A percentile compares a stretch with the other conserved stretches of the same genome.
Conservation (phyloP, 768 basidiomycete species). For the Candolleomyces eurysporus region DNA sequence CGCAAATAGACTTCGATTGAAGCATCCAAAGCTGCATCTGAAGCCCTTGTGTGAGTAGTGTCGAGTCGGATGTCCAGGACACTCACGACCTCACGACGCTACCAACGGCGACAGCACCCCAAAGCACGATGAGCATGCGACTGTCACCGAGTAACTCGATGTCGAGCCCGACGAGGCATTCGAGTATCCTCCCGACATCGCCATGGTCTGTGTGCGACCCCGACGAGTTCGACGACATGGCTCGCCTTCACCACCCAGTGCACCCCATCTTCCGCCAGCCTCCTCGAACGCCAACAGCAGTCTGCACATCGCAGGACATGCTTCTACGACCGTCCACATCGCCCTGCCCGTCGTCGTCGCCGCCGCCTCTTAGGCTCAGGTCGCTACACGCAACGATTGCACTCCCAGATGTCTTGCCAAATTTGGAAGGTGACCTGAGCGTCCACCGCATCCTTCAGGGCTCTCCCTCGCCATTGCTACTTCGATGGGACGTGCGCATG, state of each 20-base stretch:
- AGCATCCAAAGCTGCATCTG: neutral
- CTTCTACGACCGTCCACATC: neutral
- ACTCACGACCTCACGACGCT: neutral
- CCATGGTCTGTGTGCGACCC: too few relatives aligned
- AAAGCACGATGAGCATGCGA: neutral
- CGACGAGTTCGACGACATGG: too few relatives aligned
- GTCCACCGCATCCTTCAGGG: neutral
- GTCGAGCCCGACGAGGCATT: neutral
- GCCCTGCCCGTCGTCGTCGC: neutral
- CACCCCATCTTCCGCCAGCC: too few relatives aligned
- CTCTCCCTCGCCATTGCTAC: neutral
- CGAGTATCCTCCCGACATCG: too few relatives aligned
- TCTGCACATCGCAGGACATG: too few relatives aligned
- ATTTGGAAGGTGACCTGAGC: neutral
- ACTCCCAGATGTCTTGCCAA: neutral
- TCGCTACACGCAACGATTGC: neutral
- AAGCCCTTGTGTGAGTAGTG: neutral
- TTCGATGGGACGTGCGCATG: neutral
- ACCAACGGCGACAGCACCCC: neutral
- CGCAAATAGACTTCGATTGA: neutral
- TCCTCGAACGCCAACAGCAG: too few relatives aligned
- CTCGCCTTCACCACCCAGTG: too few relatives aligned
- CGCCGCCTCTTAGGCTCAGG: neutral
- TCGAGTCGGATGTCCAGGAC: neutral
- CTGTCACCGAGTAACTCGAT: neutral